phyloP scores from a whole-genome alignment of 2,329 filamentous ascomycete species.

The Fusarium citri region DNA sequence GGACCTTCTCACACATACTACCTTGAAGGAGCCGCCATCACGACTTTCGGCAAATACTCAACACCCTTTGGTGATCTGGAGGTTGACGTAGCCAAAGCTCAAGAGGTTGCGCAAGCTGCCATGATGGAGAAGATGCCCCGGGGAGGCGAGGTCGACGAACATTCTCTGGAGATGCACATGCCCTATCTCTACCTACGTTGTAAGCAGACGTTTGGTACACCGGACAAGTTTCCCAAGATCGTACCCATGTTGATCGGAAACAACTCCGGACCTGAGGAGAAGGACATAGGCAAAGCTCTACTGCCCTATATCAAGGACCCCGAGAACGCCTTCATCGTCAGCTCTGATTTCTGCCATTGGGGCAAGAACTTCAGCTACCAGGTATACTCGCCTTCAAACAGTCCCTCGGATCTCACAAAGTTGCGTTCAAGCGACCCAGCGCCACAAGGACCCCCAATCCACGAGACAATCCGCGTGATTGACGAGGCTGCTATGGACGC shows the following conservation, averaged over 20 bases:
- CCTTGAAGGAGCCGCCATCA: constrained; percentile 80
- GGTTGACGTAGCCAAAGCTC: no score
- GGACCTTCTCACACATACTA: constrained; percentile 93
- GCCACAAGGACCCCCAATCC: constrained; percentile 65
- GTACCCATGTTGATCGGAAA: constrained; percentile 89
- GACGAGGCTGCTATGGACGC: constrained; percentile 87
- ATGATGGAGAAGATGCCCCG: no score
- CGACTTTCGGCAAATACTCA: constrained; percentile 75
- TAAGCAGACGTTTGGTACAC: constrained; percentile 60
- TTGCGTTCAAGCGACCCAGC: no score
- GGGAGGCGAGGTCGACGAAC: constrained; percentile 80
- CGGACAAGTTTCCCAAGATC: constrained; percentile 74
- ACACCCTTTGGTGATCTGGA: constrained; percentile 70
- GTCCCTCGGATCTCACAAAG: constrained; percentile 51
- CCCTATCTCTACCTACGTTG: constrained; percentile 90
- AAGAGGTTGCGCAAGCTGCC: no score
- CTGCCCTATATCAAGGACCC: constrained; percentile 82
- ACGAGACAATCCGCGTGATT: constrained; percentile 84
- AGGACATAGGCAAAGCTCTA: constrained; percentile 75
- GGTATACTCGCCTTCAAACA: constrained; percentile 69
- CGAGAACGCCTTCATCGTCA: constrained; percentile 84
- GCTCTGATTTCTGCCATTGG: constrained; percentile 98
- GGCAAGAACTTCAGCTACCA: constrained; percentile 84
- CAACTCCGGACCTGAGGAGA: constrained; percentile 73
- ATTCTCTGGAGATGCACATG: constrained; percentile 96